Conservation (phyloP, 169 alveolate species). For the Eimeria praecox region DNA sequence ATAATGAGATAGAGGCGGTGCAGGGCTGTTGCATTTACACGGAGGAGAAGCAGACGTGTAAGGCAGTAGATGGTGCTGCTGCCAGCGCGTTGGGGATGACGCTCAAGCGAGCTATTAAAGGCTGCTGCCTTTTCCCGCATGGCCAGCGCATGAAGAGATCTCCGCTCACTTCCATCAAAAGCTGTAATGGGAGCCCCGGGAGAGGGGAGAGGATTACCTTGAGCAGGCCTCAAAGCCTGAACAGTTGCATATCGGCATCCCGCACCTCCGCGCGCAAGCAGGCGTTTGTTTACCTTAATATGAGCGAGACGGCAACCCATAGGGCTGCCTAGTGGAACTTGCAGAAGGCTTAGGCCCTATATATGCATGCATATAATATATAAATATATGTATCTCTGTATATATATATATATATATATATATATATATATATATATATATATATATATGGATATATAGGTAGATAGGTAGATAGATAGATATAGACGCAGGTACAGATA, state of each 20-base stretch:
- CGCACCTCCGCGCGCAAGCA: background rate
- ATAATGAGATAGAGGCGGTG: background rate
- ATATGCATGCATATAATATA: too few relatives aligned
- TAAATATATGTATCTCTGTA: too few relatives aligned
- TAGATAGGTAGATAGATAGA: too few relatives aligned
- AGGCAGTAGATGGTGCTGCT: background rate
- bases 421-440: too few relatives aligned
- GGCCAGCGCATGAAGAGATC: background rate
- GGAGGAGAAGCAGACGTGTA: background rate
- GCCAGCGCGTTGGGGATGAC: background rate
- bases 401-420: too few relatives aligned
- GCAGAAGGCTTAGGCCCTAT: too few relatives aligned
- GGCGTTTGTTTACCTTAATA: background rate
- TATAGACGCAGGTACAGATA: too few relatives aligned
- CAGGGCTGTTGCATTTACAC: background rate
- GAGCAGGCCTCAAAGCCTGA: background rate
- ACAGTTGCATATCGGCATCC: background rate
- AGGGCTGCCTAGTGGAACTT: background rate
- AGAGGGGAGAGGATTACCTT: too few relatives aligned
- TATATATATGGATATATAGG: too few relatives aligned
- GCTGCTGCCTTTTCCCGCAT: background rate
- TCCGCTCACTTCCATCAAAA: too few relatives aligned
- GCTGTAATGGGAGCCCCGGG: too few relatives aligned
- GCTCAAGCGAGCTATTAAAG: background rate
- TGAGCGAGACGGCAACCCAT: background rate